phyloP scores from a whole-genome alignment of 2,329 filamentous ascomycete genomes.

The Sporothrix pallida region DNA sequence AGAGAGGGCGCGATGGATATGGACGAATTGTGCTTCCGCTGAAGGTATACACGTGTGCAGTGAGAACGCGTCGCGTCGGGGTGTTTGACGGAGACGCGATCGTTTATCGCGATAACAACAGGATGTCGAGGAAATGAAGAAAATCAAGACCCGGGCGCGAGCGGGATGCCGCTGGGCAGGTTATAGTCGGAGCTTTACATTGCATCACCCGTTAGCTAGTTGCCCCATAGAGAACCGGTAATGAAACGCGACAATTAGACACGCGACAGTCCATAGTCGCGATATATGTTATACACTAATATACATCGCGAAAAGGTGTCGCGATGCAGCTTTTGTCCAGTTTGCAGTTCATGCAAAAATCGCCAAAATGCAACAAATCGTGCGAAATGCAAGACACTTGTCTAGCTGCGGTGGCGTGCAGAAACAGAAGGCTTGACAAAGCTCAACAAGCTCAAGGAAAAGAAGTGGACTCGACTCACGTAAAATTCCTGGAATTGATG shows the following conservation, averaged over 20 bases:
- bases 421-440: not conserved
- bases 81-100: not conserved
- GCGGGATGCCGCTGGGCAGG: not conserved
- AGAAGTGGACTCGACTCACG: slow-evolving; percentile 38
- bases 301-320: slow-evolving; percentile 1
- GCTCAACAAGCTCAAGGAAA: slow-evolving; percentile 16
- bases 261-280: not conserved
- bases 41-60: not conserved
- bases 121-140: not conserved
- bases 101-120: not conserved
- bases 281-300: not conserved
- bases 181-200: not conserved
- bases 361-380: not conserved
- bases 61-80: no score
- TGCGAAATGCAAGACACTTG: not conserved
- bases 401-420: slow-evolving; percentile 10
- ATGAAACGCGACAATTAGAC: not conserved
- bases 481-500: slow-evolving; percentile 37
- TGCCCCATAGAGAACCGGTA: not conserved
- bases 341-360: slow-evolving; percentile 1
- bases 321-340: not conserved
- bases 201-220: not conserved
- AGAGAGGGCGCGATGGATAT: not conserved
- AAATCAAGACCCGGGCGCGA: not conserved
- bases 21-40: not conserved